Evolutionary conservation across 1,284 basidiomycete species (phyloP).

Genomic region (Malassezia cuniculi): DNA sequence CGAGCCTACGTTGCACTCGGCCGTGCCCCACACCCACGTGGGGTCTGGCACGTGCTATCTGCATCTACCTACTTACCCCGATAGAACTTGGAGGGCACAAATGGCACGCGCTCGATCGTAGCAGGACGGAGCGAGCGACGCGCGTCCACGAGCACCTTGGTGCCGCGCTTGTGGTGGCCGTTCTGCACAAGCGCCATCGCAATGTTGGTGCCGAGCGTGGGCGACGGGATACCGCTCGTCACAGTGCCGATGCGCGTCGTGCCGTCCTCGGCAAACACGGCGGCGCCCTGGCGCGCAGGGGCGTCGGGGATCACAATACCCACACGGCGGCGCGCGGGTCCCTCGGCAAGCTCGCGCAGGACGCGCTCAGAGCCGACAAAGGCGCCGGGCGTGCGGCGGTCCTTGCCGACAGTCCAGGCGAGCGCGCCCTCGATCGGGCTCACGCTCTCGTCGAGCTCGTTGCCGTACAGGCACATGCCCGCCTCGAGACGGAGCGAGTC

Average conservation of each 20-base stretch:
- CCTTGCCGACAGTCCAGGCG: constrained; percentile 85
- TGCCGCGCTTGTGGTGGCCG: constrained; percentile 82
- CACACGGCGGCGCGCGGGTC: constrained; percentile 62
- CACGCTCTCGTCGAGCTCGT: constrained; percentile 75
- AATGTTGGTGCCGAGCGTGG: constrained; percentile 76
- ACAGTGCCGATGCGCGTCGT: constrained; percentile 50
- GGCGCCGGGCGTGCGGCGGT: constrained; percentile 54
- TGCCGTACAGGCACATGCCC: constrained; percentile 94
- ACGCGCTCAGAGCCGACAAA: constrained; percentile 80
- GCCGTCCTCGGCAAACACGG: constrained; percentile 58
- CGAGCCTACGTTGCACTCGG: too few species aligned
- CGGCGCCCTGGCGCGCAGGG: constrained; percentile 76
- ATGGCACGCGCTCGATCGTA: constrained; percentile 62
- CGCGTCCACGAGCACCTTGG: constrained; percentile 64
- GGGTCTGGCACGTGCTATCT: too few species aligned
- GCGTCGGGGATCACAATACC: constrained; percentile 68
- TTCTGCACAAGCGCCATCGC: constrained; percentile 78
- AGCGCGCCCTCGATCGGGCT: constrained; percentile 75
- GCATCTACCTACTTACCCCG: constrained; percentile 19
- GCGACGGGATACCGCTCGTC: constrained; percentile 91
- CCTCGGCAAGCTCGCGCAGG: constrained; percentile 62
- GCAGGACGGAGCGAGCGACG: constrained; percentile 61
- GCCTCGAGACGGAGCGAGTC: constrained; percentile 89
- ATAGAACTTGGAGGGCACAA: constrained; percentile 51
- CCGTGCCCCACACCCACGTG: too few species aligned